Percentiles rank a stretch among this genome's conserved stretches.
Evolutionary conservation across 352 stramenopile species (phyloP).

Genomic region (Blastocystis sp.): DNA sequence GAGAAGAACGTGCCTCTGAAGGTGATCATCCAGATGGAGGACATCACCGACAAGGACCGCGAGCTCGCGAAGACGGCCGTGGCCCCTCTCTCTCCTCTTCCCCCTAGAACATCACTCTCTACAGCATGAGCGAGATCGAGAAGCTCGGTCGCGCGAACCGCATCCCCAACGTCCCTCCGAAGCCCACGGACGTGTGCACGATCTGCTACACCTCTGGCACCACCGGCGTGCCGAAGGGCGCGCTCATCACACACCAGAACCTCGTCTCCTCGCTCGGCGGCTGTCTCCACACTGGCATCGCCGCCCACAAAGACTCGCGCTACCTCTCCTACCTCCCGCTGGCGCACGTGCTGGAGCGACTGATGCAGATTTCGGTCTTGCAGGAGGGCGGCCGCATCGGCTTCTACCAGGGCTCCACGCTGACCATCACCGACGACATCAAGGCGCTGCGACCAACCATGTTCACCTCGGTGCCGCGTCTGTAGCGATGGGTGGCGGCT

Average conservation of each 20-base stretch:
- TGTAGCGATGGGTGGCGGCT: not conserved
- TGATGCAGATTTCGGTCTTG: slow-evolving; percentile 56
- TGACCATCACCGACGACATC: slow-evolving; percentile 24
- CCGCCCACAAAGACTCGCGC: not conserved
- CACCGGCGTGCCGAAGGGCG: slow-evolving; percentile 71
- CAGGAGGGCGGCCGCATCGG: slow-evolving; percentile 9
- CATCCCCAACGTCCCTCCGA: not conserved
- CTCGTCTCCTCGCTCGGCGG: not conserved
- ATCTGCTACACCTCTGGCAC: slow-evolving; percentile 74
- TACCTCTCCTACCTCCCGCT: slow-evolving; percentile 43
- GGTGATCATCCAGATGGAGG: slow-evolving; percentile 40
- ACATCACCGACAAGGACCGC: slow-evolving; percentile 14
- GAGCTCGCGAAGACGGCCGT: not conserved
- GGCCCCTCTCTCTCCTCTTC: not conserved
- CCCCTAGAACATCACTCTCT: slow-evolving; percentile 1
- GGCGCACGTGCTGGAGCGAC: slow-evolving; percentile 58
- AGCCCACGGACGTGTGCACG: slow-evolving; percentile 64
- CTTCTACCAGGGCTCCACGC: slow-evolving; percentile 41
- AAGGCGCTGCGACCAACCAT: slow-evolving; percentile 31
- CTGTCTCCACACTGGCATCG: not conserved
- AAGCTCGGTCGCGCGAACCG: slow-evolving; percentile 49
- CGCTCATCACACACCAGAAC: slow-evolving; percentile 68
- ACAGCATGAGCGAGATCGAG: slow-evolving; percentile 56
- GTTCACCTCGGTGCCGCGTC: slow-evolving; percentile 22
- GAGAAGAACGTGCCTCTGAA: slow-evolving; percentile 8